These are phyloP conservation scores for Yamadazyma diospyri DNA, from an alignment of 1,139 yeast species.

Conservation along the genomic window DNA sequence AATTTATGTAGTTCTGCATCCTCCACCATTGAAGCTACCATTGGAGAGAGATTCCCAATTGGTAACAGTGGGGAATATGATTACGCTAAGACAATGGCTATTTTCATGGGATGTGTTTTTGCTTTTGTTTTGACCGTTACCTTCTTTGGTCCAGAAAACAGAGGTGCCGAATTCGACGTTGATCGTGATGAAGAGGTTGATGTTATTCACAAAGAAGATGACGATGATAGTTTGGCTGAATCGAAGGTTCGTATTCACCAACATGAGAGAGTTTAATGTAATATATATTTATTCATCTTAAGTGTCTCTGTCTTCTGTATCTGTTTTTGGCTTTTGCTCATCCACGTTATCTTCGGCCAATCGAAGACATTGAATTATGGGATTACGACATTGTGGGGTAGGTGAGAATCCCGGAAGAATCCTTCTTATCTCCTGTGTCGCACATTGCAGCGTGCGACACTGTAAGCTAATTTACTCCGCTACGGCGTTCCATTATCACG, in stretches of 20 bases:
- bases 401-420: no score
- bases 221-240: slow-evolving; percentile 1
- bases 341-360: no score
- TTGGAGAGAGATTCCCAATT: slow-evolving; percentile 64
- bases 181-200: slow-evolving; percentile 15
- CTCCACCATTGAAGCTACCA: slow-evolving; percentile 74
- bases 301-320: slow-evolving; percentile 8
- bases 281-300: slow-evolving; percentile 20
- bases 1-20: slow-evolving; percentile 81
- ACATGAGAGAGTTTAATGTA: slow-evolving; percentile 2
- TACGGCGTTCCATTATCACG: no score
- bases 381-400: no score
- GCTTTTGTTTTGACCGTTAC: slow-evolving; percentile 56
- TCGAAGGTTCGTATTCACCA: background rate
- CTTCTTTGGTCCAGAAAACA: slow-evolving; percentile 73
- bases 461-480: no score
- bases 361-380: no score
- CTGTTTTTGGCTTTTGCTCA: no score
- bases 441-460: no score
- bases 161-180: slow-evolving; percentile 33
- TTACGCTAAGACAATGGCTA: slow-evolving; percentile 65
- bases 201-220: slow-evolving; percentile 3
- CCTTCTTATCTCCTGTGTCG: no score
- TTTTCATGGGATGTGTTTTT: slow-evolving; percentile 76
- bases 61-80: slow-evolving; percentile 16